phyloP scores from a whole-genome alignment of 2,329 filamentous ascomycete genomes.

The Gliomastix tumulicola region DNA sequence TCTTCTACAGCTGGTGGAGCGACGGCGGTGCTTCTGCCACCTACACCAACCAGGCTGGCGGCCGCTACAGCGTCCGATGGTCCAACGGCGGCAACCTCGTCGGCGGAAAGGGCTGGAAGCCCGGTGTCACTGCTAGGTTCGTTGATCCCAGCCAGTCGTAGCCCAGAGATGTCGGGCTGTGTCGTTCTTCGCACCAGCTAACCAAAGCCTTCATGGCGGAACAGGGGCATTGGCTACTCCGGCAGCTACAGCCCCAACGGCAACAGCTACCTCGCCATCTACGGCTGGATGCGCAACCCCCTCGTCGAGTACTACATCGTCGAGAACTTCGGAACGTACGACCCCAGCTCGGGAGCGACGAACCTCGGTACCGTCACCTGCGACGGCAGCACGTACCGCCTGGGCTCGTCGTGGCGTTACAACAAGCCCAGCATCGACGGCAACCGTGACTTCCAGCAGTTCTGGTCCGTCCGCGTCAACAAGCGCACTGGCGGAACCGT shows the following conservation, averaged over 20 bases:
- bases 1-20: slow-evolving; percentile 42
- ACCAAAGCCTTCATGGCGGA: not conserved
- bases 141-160: slow-evolving; percentile 3
- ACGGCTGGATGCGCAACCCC: slow-evolving; percentile 25
- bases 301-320: slow-evolving; percentile 25
- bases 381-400: slow-evolving; percentile 28
- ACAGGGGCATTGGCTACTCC: slow-evolving; percentile 26
- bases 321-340: slow-evolving; percentile 28
- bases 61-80: slow-evolving; percentile 38
- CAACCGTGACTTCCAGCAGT: slow-evolving; percentile 43
- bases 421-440: slow-evolving; percentile 42
- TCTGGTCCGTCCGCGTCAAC: slow-evolving; percentile 40
- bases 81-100: slow-evolving; percentile 43
- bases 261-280: slow-evolving; percentile 21
- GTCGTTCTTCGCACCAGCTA: too few species aligned
- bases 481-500: slow-evolving; percentile 45
- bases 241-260: slow-evolving; percentile 22
- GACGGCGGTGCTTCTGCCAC: slow-evolving; percentile 33
- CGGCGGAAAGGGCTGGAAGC: slow-evolving; percentile 51
- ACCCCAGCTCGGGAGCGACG: slow-evolving; percentile 22
- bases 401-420: slow-evolving; percentile 24
- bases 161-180: slow-evolving; percentile 6
- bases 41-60: slow-evolving; percentile 35
- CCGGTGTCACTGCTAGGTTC: slow-evolving; percentile 38
- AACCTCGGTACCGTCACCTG: slow-evolving; percentile 23